Percentiles rank a stretch among this genome's conserved stretches.
phyloP scores from a whole-genome alignment of 1,139 yeast genomes.

The Taphrina wiesneri region DNA sequence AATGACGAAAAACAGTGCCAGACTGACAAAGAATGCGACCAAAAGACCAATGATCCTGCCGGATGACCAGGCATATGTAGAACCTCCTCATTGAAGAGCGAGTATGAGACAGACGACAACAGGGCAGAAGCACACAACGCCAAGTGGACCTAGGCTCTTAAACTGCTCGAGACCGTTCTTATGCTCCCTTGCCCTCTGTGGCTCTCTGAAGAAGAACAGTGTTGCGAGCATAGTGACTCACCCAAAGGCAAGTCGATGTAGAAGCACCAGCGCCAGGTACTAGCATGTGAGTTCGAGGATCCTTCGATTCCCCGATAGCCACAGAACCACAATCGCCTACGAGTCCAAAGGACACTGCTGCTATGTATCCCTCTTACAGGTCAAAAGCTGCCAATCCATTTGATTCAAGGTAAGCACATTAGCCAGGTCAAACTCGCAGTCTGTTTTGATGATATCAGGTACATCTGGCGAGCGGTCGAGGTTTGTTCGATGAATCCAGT shows the following conservation, averaged over 20 bases:
- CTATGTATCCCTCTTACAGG: background rate
- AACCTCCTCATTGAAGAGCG: constrained; percentile 58
- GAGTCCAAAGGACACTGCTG: background rate
- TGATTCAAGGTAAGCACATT: background rate
- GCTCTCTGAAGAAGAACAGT: constrained; percentile 57
- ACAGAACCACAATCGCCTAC: background rate
- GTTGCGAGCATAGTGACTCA: constrained; percentile 55
- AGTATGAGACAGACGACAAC: constrained; percentile 53
- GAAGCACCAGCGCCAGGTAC: constrained; percentile 76
- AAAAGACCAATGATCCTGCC: constrained; percentile 59
- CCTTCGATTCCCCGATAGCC: background rate
- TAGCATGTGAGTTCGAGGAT: background rate
- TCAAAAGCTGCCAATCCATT: background rate
- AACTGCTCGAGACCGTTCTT: constrained; percentile 47
- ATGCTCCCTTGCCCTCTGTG: constrained; percentile 51
- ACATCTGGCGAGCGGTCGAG: background rate
- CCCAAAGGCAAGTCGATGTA: constrained; percentile 70
- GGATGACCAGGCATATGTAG: constrained; percentile 53
- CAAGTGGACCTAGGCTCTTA: constrained; percentile 53
- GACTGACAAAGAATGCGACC: constrained; percentile 54
- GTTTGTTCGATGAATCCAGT: background rate
- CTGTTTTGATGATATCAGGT: background rate
- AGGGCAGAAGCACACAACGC: constrained; percentile 50
- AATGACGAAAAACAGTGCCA: constrained; percentile 52
- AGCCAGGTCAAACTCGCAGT: background rate